Evolutionary conservation across 805 yeast genomes (phyloP).

Genomic region (Teunomyces stri): DNA sequence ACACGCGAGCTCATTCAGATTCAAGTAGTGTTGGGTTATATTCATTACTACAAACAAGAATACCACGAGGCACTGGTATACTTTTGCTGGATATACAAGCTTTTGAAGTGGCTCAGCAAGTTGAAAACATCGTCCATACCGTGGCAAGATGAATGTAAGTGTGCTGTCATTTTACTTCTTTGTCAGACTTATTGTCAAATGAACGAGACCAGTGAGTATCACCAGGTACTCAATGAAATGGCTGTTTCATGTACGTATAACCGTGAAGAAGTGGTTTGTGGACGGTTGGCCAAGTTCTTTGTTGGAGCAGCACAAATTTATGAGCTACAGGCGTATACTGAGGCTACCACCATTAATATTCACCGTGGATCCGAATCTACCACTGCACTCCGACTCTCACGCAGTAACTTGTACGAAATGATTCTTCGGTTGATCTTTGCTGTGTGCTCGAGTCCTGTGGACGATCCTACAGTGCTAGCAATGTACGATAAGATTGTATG

Average conservation of each 20-base stretch:
- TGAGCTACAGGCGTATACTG: constrained; percentile 17
- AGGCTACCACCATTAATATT: constrained; percentile 6
- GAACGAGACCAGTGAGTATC: background rate
- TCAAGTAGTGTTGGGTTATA: constrained; percentile 18
- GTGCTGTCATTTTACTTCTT: constrained; percentile 1
- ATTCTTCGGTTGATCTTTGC: constrained; percentile 38
- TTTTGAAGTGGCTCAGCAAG: constrained; percentile 9
- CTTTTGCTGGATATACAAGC: constrained; percentile 18
- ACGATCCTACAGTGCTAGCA: constrained; percentile 33
- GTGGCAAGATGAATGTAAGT: background rate
- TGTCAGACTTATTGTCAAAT: constrained; percentile 3
- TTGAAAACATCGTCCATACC: background rate
- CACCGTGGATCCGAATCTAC: constrained; percentile 7
- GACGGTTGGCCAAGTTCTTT: constrained; percentile 11
- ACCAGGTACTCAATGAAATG: background rate
- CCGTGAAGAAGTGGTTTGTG: background rate
- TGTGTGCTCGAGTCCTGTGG: constrained; percentile 24
- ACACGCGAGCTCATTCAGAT: constrained; percentile 11
- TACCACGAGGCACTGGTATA: constrained; percentile 14
- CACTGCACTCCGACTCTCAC: constrained; percentile 9
- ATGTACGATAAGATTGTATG: constrained; percentile 40
- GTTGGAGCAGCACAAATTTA: constrained; percentile 18
- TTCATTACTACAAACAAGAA: constrained; percentile 13
- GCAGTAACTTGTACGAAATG: constrained; percentile 28
- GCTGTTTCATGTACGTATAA: background rate